phyloP scores from a whole-genome alignment of 176 grass and related monocot genomes.

The Triticum timopheevii region DNA sequence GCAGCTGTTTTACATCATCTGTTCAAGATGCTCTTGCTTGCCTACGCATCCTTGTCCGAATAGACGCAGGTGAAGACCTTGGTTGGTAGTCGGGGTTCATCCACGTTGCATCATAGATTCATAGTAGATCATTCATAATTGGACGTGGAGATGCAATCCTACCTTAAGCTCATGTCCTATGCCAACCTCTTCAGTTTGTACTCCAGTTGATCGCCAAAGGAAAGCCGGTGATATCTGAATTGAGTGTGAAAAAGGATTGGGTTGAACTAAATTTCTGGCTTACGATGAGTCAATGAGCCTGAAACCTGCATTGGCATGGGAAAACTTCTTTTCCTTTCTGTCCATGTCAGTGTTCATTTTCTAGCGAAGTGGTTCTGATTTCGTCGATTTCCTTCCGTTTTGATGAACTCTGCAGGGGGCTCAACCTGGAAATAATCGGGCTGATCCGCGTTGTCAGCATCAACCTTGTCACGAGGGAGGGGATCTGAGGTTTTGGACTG shows the following conservation, averaged over 20 bases:
- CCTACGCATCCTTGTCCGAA: not conserved
- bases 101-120: not conserved
- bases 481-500: slow-evolving; percentile 34
- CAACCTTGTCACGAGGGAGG: slow-evolving; percentile 54
- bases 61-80: not conserved
- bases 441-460: slow-evolving; percentile 73
- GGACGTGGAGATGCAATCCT: not conserved
- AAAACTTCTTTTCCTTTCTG: not conserved
- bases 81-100: not conserved
- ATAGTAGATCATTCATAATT: not conserved
- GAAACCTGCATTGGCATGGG: not conserved
- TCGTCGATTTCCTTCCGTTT: not conserved
- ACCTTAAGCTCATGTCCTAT: not conserved
- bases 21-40: not conserved
- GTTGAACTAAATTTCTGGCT: not conserved
- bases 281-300: not conserved
- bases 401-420: slow-evolving; percentile 29
- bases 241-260: not conserved
- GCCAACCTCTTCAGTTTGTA: not conserved
- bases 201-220: not conserved
- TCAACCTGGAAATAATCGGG: slow-evolving; percentile 55
- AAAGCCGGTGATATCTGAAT: not conserved
- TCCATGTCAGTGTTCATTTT: not conserved
- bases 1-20: too few relatives aligned
- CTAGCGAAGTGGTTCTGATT: not conserved